Evolutionary conservation across 1,284 basidiomycete species (phyloP), one percentile per base, ranked within the genome.

Genomic region (Sanguinoderma infundibulare): DNA sequence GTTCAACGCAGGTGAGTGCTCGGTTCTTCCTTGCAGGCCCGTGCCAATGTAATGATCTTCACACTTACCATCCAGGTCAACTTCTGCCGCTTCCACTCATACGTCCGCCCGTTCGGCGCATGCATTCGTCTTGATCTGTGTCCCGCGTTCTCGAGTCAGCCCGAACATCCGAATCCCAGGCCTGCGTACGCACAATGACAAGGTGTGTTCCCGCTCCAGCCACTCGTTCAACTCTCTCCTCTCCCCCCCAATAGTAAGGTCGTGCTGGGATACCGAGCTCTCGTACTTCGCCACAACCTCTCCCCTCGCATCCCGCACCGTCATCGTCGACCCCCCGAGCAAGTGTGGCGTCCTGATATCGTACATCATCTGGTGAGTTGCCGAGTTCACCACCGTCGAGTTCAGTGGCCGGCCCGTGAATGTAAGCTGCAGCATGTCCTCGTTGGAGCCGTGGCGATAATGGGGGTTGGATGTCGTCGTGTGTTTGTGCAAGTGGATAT

Each of bases 31-130:
- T 7, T 1, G 14, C 42, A 6, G 42, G 24, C 12, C 7, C 8
- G 34, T 12, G 24, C 5, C n/a, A 30, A 14, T 12, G 49, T 5
- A 2, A 3, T 20, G 7, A 32, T 49, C 42, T 30, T 32, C 28
- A 35, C 30, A 51, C 49, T 51, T 32, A 51, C 49, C 49, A 22
- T 14, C 49, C 49, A 51, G 32, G 30, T 24, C 20, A 22, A 51
- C 20, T 51, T 51, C n/a, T 32, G 50, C 22, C 49, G 20, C 46
- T 55, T 49, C 61, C 61, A 63, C 35, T 35, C 28, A 32, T 59
- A 59, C 17, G 10, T 20, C 46, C 42, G 47, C 36, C 61, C 61
- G 24, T 63, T 53, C 2, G 57, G 57, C 10, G 57, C 61, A 24
- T 36, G 17, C 30, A 63, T 42, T 26, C 26, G 26, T 39, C 51